These are phyloP conservation scores for Leptoxyphium fumago DNA, from an alignment of 2,329 filamentous ascomycete genomes.

Conservation along the genomic window DNA sequence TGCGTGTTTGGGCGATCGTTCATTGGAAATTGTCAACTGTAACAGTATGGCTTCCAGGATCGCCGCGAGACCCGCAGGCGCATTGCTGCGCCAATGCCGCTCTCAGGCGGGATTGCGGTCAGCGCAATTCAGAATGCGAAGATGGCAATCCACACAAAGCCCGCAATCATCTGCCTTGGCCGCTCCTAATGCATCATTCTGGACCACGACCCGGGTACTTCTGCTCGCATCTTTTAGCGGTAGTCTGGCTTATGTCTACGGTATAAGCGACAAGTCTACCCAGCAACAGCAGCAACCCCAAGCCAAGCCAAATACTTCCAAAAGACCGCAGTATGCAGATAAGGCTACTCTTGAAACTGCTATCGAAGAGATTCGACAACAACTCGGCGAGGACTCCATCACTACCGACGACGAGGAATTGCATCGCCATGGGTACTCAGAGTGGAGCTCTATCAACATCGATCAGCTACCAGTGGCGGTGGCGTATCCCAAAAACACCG, in stretches of 20 bases:
- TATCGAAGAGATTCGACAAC: conserved; percentile 37
- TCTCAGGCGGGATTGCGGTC: too few species aligned
- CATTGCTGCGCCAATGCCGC: too few species aligned
- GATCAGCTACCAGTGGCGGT: conserved; percentile 49
- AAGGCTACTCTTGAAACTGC: conserved; percentile 39
- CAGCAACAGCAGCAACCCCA: background rate
- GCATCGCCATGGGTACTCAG: conserved; percentile 50
- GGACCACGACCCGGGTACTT: conserved; percentile 34
- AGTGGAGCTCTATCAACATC: conserved; percentile 56
- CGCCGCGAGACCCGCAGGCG: too few species aligned
- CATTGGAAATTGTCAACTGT: too few species aligned
- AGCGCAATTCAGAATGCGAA: background rate
- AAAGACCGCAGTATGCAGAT: conserved; percentile 32
- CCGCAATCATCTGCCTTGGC: background rate
- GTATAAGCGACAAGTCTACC: conserved; percentile 23
- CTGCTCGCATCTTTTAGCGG: conserved; percentile 36
- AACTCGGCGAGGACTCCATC: conserved; percentile 44
- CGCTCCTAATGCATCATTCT: conserved; percentile 17
- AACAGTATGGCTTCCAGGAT: too few species aligned
- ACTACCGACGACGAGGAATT: conserved; percentile 51
- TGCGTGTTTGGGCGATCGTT: too few species aligned
- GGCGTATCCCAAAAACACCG: conserved; percentile 48
- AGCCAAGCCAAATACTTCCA: conserved; percentile 4
- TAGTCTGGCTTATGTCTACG: conserved; percentile 37
- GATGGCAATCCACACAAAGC: conserved; percentile 5